A percentile compares a stretch with the other conserved stretches of the same genome.
phyloP scores from a whole-genome alignment of 805 yeast genomes.

The Phaffomyces thermotolerans region DNA sequence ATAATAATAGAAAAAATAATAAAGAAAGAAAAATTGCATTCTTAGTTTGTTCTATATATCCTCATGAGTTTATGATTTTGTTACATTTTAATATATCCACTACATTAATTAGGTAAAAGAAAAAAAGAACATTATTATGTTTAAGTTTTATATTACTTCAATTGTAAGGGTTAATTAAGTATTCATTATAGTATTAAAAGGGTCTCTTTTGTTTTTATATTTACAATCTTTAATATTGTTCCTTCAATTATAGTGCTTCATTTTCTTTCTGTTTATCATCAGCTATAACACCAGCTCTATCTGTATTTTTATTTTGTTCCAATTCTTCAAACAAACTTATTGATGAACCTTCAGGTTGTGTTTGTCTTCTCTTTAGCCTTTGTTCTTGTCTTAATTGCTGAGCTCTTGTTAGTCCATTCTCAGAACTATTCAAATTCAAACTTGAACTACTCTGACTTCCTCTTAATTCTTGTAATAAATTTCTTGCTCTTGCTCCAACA shows the following conservation, averaged over 20 bases:
- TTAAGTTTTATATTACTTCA: too few species aligned
- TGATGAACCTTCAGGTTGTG: conserved; percentile 3
- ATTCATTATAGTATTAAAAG: too few species aligned
- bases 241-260: neutral
- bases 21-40: neutral
- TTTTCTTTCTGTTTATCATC: neutral
- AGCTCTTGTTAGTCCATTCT: conserved; percentile 30
- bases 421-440: conserved; percentile 20
- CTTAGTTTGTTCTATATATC: too few species aligned
- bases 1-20: neutral
- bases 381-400: conserved; percentile 37
- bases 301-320: neutral
- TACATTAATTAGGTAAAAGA: too few species aligned
- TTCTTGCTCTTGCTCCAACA: conserved; percentile 55
- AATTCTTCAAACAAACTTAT: neutral
- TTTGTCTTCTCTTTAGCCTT: conserved; percentile 23
- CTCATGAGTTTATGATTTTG: too few species aligned
- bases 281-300: neutral
- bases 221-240: neutral
- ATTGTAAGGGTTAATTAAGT: too few species aligned
- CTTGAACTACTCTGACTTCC: conserved; percentile 17
- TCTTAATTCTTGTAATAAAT: conserved; percentile 54
- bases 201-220: too few species aligned
- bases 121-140: too few species aligned
- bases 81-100: too few species aligned